These are phyloP conservation scores for Clausena lansium DNA, from an alignment of 345 rosid genomes.

Conservation along the genomic window DNA sequence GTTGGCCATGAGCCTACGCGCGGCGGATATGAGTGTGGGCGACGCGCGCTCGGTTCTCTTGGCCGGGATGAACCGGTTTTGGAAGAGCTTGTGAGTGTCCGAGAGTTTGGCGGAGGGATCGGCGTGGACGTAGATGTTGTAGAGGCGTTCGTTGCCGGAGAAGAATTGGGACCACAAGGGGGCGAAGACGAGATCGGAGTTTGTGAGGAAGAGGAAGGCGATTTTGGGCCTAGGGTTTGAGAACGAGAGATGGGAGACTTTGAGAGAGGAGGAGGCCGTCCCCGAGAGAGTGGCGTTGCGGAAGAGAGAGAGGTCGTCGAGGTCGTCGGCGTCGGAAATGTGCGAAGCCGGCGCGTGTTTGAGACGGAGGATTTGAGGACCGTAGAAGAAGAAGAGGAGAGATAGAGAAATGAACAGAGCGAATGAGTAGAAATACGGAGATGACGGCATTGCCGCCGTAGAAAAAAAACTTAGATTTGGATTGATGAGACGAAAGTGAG, in stretches of 20 bases:
- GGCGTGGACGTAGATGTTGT: conserved; percentile 78
- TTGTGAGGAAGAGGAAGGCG: conserved; percentile 91
- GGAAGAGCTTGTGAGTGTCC: conserved; percentile 22
- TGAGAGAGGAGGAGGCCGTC: conserved; percentile 20
- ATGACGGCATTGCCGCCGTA: conserved; percentile 36
- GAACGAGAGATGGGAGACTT: conserved; percentile 37
- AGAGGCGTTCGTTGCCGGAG: conserved; percentile 44
- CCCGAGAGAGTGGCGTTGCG: conserved; percentile 38
- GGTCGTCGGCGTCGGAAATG: conserved; percentile 40
- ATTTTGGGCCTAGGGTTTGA: conserved; percentile 56
- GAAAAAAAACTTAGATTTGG: background rate
- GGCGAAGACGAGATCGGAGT: conserved; percentile 72
- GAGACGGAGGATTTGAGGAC: conserved; percentile 36
- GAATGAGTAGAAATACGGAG: conserved; percentile 46
- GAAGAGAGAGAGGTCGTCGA: conserved; percentile 67
- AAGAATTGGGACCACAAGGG: conserved; percentile 82
- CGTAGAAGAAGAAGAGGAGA: conserved; percentile 41
- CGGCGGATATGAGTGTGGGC: conserved; percentile 71
- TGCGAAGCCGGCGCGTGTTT: background rate
- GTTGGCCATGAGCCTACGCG: conserved; percentile 64
- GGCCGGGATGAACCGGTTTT: conserved; percentile 53
- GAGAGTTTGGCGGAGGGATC: conserved; percentile 48
- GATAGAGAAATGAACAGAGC: conserved; percentile 56
- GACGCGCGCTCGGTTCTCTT: conserved; percentile 64
- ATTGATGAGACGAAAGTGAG: background rate